Conservation (phyloP, 306 rosid genomes). For the Crataegus laevigata region DNA sequence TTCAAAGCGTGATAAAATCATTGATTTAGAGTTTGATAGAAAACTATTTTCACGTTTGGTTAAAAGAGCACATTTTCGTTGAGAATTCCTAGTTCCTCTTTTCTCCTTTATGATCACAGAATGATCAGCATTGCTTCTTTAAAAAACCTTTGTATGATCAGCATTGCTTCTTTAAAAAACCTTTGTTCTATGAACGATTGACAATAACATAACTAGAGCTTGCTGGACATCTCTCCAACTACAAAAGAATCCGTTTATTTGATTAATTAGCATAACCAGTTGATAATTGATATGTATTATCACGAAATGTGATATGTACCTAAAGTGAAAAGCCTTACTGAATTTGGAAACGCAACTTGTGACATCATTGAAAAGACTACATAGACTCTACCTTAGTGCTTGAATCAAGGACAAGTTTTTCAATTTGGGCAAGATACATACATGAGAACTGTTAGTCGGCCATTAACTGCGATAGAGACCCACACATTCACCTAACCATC, state of each 20-base stretch:
- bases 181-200: too few relatives aligned
- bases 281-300: not conserved
- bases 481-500: slow-evolving; percentile 52
- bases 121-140: too few relatives aligned
- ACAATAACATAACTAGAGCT: not conserved
- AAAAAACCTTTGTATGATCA: too few relatives aligned
- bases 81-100: too few relatives aligned
- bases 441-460: slow-evolving; percentile 19
- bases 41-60: too few relatives aligned
- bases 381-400: not conserved
- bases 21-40: too few relatives aligned
- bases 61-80: too few relatives aligned
- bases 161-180: too few relatives aligned
- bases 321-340: not conserved
- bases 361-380: slow-evolving; percentile 15
- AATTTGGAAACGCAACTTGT: not conserved
- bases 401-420: not conserved
- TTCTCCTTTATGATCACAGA: too few relatives aligned
- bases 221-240: not conserved
- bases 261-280: not conserved
- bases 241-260: not conserved
- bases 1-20: too few relatives aligned
- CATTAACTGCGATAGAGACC: slow-evolving; percentile 44
- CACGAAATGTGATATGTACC: not conserved
- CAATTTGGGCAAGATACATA: slow-evolving; percentile 11